phyloP scores from a whole-genome alignment of 2,329 filamentous ascomycete species.

The Cercospora sp. region DNA sequence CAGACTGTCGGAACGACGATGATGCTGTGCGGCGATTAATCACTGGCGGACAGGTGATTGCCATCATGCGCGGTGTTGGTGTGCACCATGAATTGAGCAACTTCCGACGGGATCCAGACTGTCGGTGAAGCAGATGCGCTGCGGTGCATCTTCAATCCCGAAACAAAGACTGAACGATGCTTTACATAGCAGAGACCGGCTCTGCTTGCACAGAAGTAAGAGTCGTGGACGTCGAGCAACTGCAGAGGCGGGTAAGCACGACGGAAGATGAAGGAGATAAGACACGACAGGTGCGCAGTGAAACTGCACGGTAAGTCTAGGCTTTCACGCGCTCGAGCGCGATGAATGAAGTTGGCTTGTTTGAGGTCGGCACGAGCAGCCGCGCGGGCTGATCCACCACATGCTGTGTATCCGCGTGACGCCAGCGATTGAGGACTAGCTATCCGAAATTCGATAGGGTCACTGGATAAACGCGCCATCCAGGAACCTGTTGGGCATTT shows the following conservation, averaged over 20 bases:
- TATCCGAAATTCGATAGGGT: not conserved
- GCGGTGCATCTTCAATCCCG: conserved; percentile 12
- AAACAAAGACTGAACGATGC: conserved; percentile 17
- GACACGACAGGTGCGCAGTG: conserved; percentile 19
- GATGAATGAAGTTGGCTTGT: conserved; percentile 14
- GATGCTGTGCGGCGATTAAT: conserved; percentile 12
- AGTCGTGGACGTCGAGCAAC: conserved; percentile 4
- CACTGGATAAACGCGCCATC: not conserved
- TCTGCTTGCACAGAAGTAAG: conserved; percentile 8
- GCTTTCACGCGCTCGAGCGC: conserved; percentile 18
- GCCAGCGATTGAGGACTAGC: conserved; percentile 4
- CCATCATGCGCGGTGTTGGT: conserved; percentile 8
- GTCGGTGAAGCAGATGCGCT: conserved; percentile 6
- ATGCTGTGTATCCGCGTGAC: conserved; percentile 15
- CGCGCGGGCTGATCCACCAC: conserved; percentile 6
- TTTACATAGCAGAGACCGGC: conserved; percentile 14
- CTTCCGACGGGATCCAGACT: conserved; percentile 17
- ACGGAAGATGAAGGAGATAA: conserved; percentile 11
- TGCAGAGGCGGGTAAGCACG: conserved; percentile 15
- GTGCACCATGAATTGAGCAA: conserved; percentile 6
- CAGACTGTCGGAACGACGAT: conserved; percentile 20
- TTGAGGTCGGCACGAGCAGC: conserved; percentile 17
- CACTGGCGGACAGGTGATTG: not conserved
- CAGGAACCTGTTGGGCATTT: not conserved
- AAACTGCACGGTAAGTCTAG: conserved; percentile 11